A percentile compares a stretch with the other conserved stretches of the same genome.
These are phyloP conservation scores for Taxillus chinensis DNA, from an alignment of 164 flowering plant species.

Conservation along the genomic window DNA sequence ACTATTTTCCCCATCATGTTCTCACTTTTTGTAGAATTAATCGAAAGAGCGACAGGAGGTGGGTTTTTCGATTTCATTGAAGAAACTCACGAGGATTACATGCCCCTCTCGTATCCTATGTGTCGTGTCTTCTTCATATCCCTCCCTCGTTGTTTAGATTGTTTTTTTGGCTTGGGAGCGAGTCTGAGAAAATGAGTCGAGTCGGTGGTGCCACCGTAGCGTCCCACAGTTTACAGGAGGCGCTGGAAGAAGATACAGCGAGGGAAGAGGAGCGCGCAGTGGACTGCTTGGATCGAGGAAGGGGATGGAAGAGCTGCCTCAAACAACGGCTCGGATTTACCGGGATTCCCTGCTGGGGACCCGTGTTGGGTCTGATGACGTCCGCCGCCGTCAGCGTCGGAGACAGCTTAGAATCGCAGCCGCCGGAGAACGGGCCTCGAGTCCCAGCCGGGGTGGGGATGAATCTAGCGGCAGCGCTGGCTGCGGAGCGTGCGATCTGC, in stretches of 20 bases:
- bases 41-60: neutral
- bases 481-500: conserved; percentile 66
- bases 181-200: neutral
- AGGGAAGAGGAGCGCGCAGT: conserved; percentile 8
- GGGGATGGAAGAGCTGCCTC: conserved; percentile 22
- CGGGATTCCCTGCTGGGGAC: conserved; percentile 54
- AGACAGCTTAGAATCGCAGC: conserved; percentile 21
- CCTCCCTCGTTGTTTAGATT: neutral
- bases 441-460: conserved; percentile 28
- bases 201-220: too few relatives aligned
- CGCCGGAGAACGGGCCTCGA: conserved; percentile 7
- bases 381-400: conserved; percentile 16
- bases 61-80: neutral
- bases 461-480: conserved; percentile 79
- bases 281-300: conserved; percentile 29
- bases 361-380: conserved; percentile 33
- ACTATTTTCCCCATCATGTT: too few relatives aligned
- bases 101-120: neutral
- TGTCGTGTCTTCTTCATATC: neutral
- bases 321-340: conserved; percentile 48
- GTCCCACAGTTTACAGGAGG: too few relatives aligned
- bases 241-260: neutral
- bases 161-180: neutral
- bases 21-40: too few relatives aligned
- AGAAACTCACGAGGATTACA: neutral